Evolutionary conservation across 805 yeast species (phyloP).

Genomic region (Nakazawaea laoshanensis): DNA sequence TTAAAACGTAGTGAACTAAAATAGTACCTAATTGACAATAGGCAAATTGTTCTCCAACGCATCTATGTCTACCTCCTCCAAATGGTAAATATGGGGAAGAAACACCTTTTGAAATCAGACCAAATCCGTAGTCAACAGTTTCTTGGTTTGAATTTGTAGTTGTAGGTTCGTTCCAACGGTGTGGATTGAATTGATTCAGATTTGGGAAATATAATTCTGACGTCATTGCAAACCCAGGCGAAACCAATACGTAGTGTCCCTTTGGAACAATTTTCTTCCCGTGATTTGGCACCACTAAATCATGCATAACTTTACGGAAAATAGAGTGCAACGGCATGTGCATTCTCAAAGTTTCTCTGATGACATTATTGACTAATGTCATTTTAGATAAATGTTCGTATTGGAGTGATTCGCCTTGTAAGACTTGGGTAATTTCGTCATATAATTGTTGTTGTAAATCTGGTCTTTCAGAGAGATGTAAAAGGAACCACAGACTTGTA

Average conservation of each 20-base stretch:
- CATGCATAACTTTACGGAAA: constrained; percentile 80
- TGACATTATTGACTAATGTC: constrained; percentile 73
- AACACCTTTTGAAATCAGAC: constrained; percentile 93
- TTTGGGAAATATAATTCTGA: constrained; percentile 74
- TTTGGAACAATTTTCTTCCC: constrained; percentile 68
- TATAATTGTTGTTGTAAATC: constrained; percentile 76
- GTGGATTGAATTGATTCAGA: constrained; percentile 67
- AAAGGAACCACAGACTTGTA: constrained; percentile 89
- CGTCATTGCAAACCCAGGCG: constrained; percentile 88
- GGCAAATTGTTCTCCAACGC: constrained; percentile 98
- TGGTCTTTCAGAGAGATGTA: constrained; percentile 85
- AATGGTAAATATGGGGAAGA: constrained; percentile 93
- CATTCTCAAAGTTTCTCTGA: constrained; percentile 90
- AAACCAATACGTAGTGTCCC: constrained; percentile 84
- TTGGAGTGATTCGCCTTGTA: constrained; percentile 54
- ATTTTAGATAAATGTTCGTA: constrained; percentile 79
- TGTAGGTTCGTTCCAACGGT: constrained; percentile 61
- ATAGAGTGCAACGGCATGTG: constrained; percentile 96
- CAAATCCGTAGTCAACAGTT: constrained; percentile 90
- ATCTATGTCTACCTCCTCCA: constrained; percentile 99
- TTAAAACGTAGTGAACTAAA: constrained; percentile 64
- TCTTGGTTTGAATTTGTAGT: constrained; percentile 15
- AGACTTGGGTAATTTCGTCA: constrained; percentile 61
- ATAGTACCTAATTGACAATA: constrained; percentile 86
- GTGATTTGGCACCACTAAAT: constrained; percentile 74